Conservation (phyloP, 192 early-diverging fungal genomes). For the Coemansia sp. region DNA sequence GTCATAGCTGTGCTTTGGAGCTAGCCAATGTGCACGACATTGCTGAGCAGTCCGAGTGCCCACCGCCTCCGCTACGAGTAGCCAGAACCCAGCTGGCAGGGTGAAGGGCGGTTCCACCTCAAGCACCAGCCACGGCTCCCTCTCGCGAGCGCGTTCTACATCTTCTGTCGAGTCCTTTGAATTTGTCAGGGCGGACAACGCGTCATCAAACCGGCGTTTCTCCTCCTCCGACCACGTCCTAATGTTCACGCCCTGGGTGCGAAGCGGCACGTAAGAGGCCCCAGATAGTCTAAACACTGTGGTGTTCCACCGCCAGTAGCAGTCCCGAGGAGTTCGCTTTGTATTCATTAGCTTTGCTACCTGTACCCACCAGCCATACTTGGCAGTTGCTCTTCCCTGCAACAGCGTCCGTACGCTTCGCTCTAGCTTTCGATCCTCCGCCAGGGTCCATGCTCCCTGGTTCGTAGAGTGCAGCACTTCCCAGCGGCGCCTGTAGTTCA, state of each 20-base stretch:
- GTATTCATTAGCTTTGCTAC: slow-evolving; percentile 6
- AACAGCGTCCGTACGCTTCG: not conserved
- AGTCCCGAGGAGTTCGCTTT: slow-evolving; percentile 8
- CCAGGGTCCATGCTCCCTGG: slow-evolving; percentile 11
- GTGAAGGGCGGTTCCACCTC: not conserved
- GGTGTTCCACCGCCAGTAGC: slow-evolving; percentile 7
- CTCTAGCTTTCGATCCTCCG: slow-evolving; percentile 4
- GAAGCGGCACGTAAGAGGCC: not conserved
- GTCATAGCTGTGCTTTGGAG: not conserved
- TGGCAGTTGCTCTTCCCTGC: not conserved
- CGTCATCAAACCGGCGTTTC: not conserved
- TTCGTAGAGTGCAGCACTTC: slow-evolving; percentile 1
- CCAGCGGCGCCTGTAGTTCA: slow-evolving; percentile 5
- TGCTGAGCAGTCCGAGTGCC: slow-evolving; percentile 11
- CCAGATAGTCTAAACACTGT: not conserved
- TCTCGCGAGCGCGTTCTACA: not conserved
- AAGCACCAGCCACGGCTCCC: slow-evolving; percentile 13
- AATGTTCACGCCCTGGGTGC: not conserved
- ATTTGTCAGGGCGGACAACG: not conserved
- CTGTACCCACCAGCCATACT: slow-evolving; percentile 9
- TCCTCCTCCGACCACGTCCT: slow-evolving; percentile 4
- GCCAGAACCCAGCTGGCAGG: slow-evolving; percentile 7
- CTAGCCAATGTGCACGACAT: not conserved
- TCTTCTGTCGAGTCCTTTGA: not conserved
- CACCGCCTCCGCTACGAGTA: not conserved